These are phyloP conservation scores for Yamadazyma epiphylla DNA, from an alignment of 1,139 yeast species.

Conservation along the genomic window DNA sequence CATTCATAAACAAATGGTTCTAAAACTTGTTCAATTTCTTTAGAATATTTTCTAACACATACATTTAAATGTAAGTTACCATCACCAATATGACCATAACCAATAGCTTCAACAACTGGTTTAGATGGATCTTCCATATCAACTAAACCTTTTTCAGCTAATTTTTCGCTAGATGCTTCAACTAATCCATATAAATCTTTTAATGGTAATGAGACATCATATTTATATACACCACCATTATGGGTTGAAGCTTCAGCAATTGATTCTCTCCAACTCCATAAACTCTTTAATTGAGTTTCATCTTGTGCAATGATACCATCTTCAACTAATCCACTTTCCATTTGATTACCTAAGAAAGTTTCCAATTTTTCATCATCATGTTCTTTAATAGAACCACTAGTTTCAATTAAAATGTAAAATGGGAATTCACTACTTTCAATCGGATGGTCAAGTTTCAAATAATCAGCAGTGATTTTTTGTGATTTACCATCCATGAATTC, in stretches of 20 bases:
- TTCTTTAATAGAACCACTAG: conserved; percentile 87
- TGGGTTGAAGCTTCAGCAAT: conserved; percentile 85
- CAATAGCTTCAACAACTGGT: conserved; percentile 85
- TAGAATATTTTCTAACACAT: conserved; percentile 78
- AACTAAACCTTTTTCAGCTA: conserved; percentile 54
- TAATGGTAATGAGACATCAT: conserved; percentile 89
- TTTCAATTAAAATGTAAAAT: conserved; percentile 86
- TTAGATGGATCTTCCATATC: conserved; percentile 60
- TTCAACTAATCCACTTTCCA: conserved; percentile 78
- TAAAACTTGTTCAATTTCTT: conserved; percentile 68
- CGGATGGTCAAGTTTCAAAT: conserved; percentile 64
- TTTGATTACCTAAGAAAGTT: conserved; percentile 71
- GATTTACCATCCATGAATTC: conserved; percentile 90
- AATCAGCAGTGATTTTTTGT: conserved; percentile 58
- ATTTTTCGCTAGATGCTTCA: conserved; percentile 60
- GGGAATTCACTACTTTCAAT: conserved; percentile 74
- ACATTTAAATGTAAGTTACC: conserved; percentile 93
- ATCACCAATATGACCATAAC: conserved; percentile 96
- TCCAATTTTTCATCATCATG: conserved; percentile 80
- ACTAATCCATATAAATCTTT: conserved; percentile 76
- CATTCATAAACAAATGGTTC: conserved; percentile 96
- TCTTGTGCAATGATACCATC: conserved; percentile 98
- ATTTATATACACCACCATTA: conserved; percentile 93
- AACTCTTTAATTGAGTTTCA: conserved; percentile 73
- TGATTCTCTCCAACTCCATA: conserved; percentile 96